Percentiles rank a stretch among this genome's conserved stretches.
These are phyloP conservation scores for Onygenales sp. DNA, from an alignment of 2,329 filamentous ascomycete genomes.

Conservation along the genomic window DNA sequence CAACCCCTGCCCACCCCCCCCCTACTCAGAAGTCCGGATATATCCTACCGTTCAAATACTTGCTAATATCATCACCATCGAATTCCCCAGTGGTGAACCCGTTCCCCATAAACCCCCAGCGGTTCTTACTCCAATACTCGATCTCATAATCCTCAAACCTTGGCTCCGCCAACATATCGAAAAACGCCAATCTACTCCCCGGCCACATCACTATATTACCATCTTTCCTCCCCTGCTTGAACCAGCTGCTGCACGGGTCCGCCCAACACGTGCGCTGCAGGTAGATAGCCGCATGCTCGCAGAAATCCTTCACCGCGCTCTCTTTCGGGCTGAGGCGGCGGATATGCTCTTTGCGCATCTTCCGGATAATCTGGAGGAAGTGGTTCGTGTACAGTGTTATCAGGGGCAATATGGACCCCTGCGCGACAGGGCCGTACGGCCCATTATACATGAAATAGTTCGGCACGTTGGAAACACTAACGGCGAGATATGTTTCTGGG, in stretches of 20 bases:
- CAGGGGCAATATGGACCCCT: conserved; percentile 10
- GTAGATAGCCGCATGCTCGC: conserved; percentile 9
- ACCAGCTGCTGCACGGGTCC: conserved; percentile 13
- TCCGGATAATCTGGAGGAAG: conserved; percentile 10
- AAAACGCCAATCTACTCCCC: conserved; percentile 13
- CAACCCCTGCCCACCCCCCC: background rate
- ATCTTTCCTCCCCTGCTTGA: conserved; percentile 15
- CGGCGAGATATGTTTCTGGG: conserved; percentile 9
- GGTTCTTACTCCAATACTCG: conserved; percentile 12
- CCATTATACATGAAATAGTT: conserved; percentile 14
- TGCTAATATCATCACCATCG: conserved; percentile 9
- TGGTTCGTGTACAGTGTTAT: conserved; percentile 8
- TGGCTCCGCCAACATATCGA: conserved; percentile 8
- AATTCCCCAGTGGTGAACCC: conserved; percentile 10
- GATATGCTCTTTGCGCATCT: conserved; percentile 13
- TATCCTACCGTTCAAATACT: conserved; percentile 10
- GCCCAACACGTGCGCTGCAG: conserved; percentile 10
- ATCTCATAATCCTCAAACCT: conserved; percentile 13
- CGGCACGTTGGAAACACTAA: conserved; percentile 8
- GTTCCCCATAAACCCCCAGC: conserved; percentile 12
- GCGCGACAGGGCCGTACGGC: conserved; percentile 10
- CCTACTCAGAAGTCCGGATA: conserved; percentile 4
- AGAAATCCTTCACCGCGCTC: conserved; percentile 9
- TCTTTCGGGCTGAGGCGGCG: conserved; percentile 9
- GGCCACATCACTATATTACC: conserved; percentile 17